phyloP scores from a whole-genome alignment of 345 rosid genomes.

The Heritiera littoralis region DNA sequence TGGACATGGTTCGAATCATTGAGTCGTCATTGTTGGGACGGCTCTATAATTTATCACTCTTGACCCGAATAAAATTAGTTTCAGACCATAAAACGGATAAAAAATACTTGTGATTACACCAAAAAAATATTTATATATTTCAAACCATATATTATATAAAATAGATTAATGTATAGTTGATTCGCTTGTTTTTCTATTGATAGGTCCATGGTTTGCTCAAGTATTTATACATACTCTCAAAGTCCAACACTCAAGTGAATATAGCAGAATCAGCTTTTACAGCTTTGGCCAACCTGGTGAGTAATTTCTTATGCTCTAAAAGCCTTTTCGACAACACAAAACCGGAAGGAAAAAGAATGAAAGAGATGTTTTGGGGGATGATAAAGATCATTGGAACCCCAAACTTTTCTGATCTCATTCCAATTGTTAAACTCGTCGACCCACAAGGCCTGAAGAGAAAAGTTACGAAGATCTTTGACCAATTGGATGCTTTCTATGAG shows the following conservation, averaged over 20 bases:
- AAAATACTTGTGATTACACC: no score
- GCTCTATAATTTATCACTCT: no score
- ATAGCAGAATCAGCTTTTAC: constrained; percentile 25
- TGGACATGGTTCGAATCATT: no score
- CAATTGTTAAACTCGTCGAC: constrained; percentile 18
- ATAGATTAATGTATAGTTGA: no score
- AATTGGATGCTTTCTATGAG: constrained; percentile 26
- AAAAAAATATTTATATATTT: no score
- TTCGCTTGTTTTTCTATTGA: not conserved
- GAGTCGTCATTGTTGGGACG: no score
- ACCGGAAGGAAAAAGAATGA: constrained; percentile 21
- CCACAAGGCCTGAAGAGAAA: constrained; percentile 25
- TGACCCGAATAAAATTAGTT: no score
- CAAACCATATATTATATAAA: no score
- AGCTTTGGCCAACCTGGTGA: constrained; percentile 27
- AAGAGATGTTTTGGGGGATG: constrained; percentile 21
- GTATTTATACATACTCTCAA: constrained; percentile 15
- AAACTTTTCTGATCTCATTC: constrained; percentile 25
- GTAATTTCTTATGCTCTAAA: constrained; percentile 20
- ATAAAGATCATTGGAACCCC: constrained; percentile 24
- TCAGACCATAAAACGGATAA: no score
- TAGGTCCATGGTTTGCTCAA: constrained; percentile 22
- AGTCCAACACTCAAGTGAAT: constrained; percentile 21
- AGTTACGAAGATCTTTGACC: not conserved
- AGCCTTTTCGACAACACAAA: constrained; percentile 23